Base-by-base conservation (phyloP, 1,284 basidiomycete species). In the Trametes hirsuta region DNA sequence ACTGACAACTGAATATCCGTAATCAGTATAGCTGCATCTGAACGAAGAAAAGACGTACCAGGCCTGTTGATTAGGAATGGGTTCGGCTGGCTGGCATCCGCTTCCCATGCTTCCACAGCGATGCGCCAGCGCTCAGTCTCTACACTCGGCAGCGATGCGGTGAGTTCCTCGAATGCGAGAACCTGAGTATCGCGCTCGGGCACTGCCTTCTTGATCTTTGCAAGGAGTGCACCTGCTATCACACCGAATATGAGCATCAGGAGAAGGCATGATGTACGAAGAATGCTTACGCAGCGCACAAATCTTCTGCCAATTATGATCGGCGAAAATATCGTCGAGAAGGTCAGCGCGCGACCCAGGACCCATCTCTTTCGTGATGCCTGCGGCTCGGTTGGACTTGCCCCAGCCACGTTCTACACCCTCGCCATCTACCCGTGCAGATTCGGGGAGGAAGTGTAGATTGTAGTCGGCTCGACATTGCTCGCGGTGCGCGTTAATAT, bases 301-400 rank as follows among this genome's bases (percentile, higher is more conserved):
- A 15, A 59, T 39, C 46, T 63, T 63, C 4, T n/a, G 10, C 57
- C 57, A 56, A 36, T 63, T 59, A 12, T 55, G 54, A 21, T 52
- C 18, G 18, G 37, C 53, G 36, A 53, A 59, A 22, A 59, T 46
- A 45, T 59, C 53, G 46, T 63, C 61, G 21, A 63, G 24, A 18
- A 48, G 6, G 36, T 62, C 52, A 14, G 47, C 53, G 3, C 55
- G 52, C 2, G 59, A 18, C 6, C 63, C 59, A 3, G 53, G 55
- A 4, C 56, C 60, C 60, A 65, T 65, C 47, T 65, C 63, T n/a
- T 55, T 54, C 12, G 56, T 62, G 39, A 25, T 47, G 10, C 53
- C 37, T 10, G 53, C 60, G 3, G 49, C 52, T 10, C 22, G 25
- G 41, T 65, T 62, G 1, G 36, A 21, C 22, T 25, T 40, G 3